phyloP scores from a whole-genome alignment of 2,329 filamentous ascomycete genomes.

The Zasmidium cellare region DNA sequence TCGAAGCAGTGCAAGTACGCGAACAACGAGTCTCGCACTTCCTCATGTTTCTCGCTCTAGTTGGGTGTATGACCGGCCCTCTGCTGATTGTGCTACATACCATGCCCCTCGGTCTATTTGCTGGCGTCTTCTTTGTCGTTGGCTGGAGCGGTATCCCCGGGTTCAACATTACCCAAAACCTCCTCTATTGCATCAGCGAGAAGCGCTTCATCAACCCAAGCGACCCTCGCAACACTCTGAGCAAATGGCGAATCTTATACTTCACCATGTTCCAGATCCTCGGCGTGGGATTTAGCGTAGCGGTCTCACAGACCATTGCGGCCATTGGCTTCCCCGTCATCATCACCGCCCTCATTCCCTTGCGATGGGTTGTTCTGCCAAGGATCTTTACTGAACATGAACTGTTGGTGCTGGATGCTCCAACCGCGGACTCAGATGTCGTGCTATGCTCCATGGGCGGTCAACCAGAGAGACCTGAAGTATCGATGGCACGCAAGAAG shows the following conservation, averaged over 20 bases:
- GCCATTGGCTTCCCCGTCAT: conserved; percentile 62
- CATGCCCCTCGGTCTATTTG: conserved; percentile 56
- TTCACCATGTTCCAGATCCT: conserved; percentile 55
- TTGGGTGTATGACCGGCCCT: conserved; percentile 59
- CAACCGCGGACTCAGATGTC: conserved; percentile 55
- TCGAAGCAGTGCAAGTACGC: conserved; percentile 50
- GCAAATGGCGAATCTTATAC: conserved; percentile 47
- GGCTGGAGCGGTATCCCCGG: conserved; percentile 54
- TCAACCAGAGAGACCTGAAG: conserved; percentile 42
- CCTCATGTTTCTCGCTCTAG: conserved; percentile 54
- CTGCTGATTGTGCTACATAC: conserved; percentile 54
- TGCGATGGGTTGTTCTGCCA: conserved; percentile 53
- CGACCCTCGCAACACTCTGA: conserved; percentile 49
- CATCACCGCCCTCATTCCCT: conserved; percentile 57
- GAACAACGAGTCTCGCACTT: conserved; percentile 60
- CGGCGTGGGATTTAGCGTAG: conserved; percentile 56
- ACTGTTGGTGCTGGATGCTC: conserved; percentile 52
- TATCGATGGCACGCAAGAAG: conserved; percentile 28
- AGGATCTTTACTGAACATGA: conserved; percentile 52
- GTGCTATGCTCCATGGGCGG: conserved; percentile 56
- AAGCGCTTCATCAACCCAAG: conserved; percentile 48
- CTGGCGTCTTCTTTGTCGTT: conserved; percentile 60
- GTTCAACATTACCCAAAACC: conserved; percentile 55
- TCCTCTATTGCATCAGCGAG: conserved; percentile 52
- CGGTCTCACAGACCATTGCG: conserved; percentile 60